phyloP scores from a whole-genome alignment of 2,329 filamentous ascomycete genomes.

The Boeremia exigua region DNA sequence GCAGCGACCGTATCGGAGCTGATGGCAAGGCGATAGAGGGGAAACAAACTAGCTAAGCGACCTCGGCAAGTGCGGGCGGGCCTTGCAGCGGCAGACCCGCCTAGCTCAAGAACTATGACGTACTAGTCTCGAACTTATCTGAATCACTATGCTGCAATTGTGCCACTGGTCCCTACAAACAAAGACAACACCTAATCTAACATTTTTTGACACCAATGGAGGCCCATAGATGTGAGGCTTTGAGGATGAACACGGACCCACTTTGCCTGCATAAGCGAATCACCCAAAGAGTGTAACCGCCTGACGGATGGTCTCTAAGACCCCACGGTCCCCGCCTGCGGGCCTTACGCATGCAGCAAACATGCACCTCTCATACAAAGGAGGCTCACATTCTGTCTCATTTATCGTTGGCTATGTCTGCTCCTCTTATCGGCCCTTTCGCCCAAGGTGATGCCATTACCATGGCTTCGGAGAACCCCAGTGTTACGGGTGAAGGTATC shows the following conservation, averaged over 20 bases:
- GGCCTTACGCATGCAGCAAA: constrained; percentile 1
- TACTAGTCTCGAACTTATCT: neutral
- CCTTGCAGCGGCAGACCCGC: neutral
- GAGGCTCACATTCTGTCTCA: neutral
- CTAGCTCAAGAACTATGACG: neutral
- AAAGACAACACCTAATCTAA: neutral
- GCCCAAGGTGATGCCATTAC: neutral
- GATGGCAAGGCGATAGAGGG: neutral
- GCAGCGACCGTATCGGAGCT: neutral
- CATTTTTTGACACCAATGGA: neutral
- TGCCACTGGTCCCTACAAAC: neutral
- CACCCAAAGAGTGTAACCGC: constrained; percentile 1
- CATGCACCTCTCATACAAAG: constrained; percentile 2
- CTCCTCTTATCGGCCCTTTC: neutral
- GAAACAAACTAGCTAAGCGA: too few relatives aligned
- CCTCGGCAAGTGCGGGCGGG: neutral
- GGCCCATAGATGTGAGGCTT: neutral
- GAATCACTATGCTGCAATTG: neutral
- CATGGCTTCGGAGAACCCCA: constrained; percentile 8
- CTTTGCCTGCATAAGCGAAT: constrained; percentile 4
- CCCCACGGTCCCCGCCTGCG: neutral
- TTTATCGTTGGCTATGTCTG: neutral
- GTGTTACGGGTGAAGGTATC: constrained; percentile 7
- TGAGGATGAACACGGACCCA: neutral
- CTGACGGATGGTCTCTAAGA: constrained; percentile 1